Conservation (phyloP, 371 early-diverging fungal genomes). For the Mortierella sp. region DNA sequence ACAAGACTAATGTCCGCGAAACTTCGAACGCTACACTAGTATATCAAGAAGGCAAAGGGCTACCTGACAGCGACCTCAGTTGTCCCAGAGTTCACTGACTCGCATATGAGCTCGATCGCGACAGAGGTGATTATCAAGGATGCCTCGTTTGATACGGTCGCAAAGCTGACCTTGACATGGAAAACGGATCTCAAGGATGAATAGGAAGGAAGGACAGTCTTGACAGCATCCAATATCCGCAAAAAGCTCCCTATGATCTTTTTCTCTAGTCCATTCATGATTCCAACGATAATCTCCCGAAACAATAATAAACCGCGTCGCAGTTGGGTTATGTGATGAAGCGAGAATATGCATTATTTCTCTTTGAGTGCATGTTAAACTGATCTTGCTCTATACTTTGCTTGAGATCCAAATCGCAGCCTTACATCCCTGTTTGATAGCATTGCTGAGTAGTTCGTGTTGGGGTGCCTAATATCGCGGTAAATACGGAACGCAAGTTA, state of each 20-base stretch:
- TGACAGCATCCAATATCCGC: too few relatives aligned
- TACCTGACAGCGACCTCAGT: constrained; percentile 31
- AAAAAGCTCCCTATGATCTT: too few relatives aligned
- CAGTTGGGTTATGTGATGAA: too few relatives aligned
- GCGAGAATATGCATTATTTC: neutral
- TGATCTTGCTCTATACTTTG: constrained; percentile 59
- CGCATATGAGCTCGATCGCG: neutral
- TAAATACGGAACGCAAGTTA: neutral
- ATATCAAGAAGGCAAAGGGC: constrained; percentile 26
- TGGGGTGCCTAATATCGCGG: constrained; percentile 68
- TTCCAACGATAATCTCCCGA: too few relatives aligned
- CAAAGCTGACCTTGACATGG: constrained; percentile 42
- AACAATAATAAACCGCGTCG: too few relatives aligned
- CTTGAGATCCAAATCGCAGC: constrained; percentile 86
- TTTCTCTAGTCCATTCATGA: too few relatives aligned
- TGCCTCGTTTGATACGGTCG: constrained; percentile 28
- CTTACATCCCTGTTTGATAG: constrained; percentile 87
- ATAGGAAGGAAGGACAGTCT: neutral
- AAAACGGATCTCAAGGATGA: constrained; percentile 20
- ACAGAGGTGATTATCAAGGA: constrained; percentile 38
- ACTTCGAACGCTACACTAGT: neutral
- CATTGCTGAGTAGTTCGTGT: constrained; percentile 73
- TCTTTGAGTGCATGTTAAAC: neutral
- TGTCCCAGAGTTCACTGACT: constrained; percentile 12
- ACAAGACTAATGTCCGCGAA: neutral